Evolutionary conservation across 805 yeast genomes (phyloP), one percentile per base, ranked within the genome.

Genomic region (Ogataea henricii): DNA sequence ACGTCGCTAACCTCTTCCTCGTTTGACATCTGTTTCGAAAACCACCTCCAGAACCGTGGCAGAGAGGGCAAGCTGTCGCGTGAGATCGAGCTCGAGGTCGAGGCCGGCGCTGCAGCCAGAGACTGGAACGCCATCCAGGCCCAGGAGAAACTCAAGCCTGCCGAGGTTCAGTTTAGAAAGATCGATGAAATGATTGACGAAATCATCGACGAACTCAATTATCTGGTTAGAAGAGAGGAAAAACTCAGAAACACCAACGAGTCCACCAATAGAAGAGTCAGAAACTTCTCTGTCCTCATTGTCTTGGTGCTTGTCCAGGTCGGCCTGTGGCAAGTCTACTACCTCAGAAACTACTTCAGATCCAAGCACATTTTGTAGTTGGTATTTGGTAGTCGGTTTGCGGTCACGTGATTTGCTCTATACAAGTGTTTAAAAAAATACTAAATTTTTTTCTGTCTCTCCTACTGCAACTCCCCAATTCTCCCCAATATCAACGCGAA

Each of bases 71-170:
- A 55, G 40, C 60, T 78, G 56, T 66, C 71, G 51, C 84, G 98
- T 68, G 85, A 85, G 45, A 73, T 94, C 58, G 97, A 90, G 63
- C 74, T 94, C 61, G 97, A 91, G 55, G 85, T 94, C 50, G 98
- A 94, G 68, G 83, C 90, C 53, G 99, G 99, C 37, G 88, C 97
- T 43, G 88, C 90, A 60, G 99, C 98, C 35, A 85, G 98, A 69
- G 98, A 94, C 72, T 94, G 98, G 97, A 89, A 90, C 65, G 89
- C 90, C 20, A 75, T 91, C 53, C 97, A 91, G 73, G 91, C 96
- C 40, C 80, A 87, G 38, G 98, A 94, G 69, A 89, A 89, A 66
- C 82, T 94, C 67, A 88, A 87, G 70, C 98, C 99, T 4, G 81
- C 86, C 43, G 99, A 94, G 70, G 83, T 91, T 47, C 95, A 89